Evolutionary conservation across 2,329 filamentous ascomycete genomes (phyloP), one percentile per base, ranked within the genome.

Genomic region (Penicillium palitans): DNA sequence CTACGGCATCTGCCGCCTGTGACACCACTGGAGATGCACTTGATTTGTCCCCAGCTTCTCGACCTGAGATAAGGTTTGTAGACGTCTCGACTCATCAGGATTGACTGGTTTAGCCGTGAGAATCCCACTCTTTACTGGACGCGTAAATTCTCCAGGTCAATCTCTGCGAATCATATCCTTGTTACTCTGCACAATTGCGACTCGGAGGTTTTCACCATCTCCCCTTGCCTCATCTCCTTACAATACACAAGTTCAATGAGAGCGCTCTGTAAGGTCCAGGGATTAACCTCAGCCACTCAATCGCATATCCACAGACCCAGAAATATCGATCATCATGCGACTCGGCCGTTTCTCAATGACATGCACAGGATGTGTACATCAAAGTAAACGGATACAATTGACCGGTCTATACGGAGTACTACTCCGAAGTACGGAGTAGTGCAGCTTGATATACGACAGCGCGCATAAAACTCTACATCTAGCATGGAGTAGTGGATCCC

Each of bases 171-270:
- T 48, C 35, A 41, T 46, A 33, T 40, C 4, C 24, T 37, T 21
- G 21, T 48, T 29, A 10, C 12, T 46, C 21, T 29, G 37, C 40
- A 45, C 39, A 45, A 31, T 45, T 64, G 57, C 56, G 51, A 60
- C 47, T 56, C 59, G 59, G 63, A 59, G 57, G 12, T 63, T 61
- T 55, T 40, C 6, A 24, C 41, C 44, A 44, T 41, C 19, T 62
- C 59, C 55, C 64, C 65, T 67, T 66, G 41, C 65, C 54, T 65
- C 13, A 37, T 59, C 59, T 54, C 60, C 57, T 65, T 59, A 54
- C 44, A 48, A 48, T 35, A 24, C 19, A n/a, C 12, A 50, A 46
- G 25, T 37, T 24, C 8, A 52, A 45, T 21, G 49, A 29, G 35
- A 29, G 17, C 8, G 4, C 55, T 52, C 57, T 58, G 61, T 61